Conservation (phyloP, 177 flowering plant species). For the Vitis hybrid region DNA sequence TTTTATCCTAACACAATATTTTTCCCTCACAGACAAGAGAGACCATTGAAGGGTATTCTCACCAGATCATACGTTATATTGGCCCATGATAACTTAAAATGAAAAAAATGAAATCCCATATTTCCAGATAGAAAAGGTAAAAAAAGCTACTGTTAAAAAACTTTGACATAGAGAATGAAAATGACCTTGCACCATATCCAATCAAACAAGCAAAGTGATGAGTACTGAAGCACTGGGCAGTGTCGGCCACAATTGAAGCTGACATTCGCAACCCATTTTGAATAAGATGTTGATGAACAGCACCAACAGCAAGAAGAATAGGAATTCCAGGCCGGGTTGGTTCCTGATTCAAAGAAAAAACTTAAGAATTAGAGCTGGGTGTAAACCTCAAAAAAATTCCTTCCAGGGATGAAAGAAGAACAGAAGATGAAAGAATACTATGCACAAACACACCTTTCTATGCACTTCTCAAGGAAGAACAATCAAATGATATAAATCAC, state of each 20-base stretch:
- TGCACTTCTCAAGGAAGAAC: not conserved
- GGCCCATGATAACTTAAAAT: not conserved
- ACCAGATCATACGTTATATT: not conserved
- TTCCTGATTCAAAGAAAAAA: slow-evolving; percentile 46
- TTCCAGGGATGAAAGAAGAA: not conserved
- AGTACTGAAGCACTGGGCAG: slow-evolving; percentile 99
- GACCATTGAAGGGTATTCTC: too few relatives aligned
- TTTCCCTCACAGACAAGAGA: too few relatives aligned
- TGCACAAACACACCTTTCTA: not conserved
- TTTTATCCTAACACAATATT: too few relatives aligned
- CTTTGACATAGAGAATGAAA: not conserved
- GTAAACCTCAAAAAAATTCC: not conserved
- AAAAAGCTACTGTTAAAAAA: not conserved
- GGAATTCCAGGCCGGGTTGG: slow-evolving; percentile 96
- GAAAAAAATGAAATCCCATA: not conserved
- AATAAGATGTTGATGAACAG: slow-evolving; percentile 99
- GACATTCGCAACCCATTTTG: slow-evolving; percentile 95
- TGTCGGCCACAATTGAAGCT: slow-evolving; percentile 93
- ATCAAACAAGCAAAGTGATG: slow-evolving; percentile 99
- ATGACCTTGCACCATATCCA: slow-evolving; percentile 99
- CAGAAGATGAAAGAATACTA: not conserved
- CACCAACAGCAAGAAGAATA: slow-evolving; percentile 98
- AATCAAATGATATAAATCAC: not conserved
- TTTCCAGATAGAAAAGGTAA: not conserved
- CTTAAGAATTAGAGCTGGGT: too few relatives aligned